Percentiles rank a stretch among this genome's conserved stretches.
Conservation (phyloP, 2,329 filamentous ascomycete species). For the Neonectria magnoliae region DNA sequence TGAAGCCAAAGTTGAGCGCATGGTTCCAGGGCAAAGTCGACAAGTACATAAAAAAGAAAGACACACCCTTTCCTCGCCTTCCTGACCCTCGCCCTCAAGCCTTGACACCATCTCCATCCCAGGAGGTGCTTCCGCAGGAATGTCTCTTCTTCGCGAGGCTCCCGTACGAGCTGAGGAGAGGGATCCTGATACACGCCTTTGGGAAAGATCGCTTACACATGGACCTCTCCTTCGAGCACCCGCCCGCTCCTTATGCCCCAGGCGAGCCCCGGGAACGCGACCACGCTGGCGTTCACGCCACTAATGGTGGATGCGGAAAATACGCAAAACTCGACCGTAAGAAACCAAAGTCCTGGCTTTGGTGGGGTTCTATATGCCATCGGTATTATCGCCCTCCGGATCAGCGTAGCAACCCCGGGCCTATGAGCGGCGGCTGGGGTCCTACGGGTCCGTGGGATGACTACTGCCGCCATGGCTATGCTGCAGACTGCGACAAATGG, state of each 20-base stretch:
- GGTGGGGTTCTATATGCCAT: conserved; percentile 4
- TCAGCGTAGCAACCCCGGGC: neutral
- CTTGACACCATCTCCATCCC: neutral
- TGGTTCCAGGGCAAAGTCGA: neutral
- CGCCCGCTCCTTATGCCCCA: neutral
- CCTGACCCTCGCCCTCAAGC: neutral
- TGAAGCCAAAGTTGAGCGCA: neutral
- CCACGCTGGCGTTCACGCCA: too few relatives aligned
- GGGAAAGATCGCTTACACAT: neutral
- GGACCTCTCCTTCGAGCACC: neutral
- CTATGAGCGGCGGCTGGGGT: neutral
- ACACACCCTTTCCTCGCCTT: neutral
- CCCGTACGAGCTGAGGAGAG: neutral
- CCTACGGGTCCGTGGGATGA: conserved; percentile 1
- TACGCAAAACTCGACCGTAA: neutral
- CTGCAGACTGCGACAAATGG: neutral
- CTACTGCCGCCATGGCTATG: neutral
- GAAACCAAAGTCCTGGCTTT: neutral
- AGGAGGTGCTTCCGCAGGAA: neutral
- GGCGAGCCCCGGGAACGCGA: neutral
- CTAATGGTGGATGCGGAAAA: neutral
- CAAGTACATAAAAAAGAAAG: neutral
- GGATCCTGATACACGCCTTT: neutral
- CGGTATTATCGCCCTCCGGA: neutral
- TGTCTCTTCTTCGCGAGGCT: neutral